Evolutionary conservation across 2,329 filamentous ascomycete genomes (phyloP).

Genomic region (Arachnomyces sp.): DNA sequence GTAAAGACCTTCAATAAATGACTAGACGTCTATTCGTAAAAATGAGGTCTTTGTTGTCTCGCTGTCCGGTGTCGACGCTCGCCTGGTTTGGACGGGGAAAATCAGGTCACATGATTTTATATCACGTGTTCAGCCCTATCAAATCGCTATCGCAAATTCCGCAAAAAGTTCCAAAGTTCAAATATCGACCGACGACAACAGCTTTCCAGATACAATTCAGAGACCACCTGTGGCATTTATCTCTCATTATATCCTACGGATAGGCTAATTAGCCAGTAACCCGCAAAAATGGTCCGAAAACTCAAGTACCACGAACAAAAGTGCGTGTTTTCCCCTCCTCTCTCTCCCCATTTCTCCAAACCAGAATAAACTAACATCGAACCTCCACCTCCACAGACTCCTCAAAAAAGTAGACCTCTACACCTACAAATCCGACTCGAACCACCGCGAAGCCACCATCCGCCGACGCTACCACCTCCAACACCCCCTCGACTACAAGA

Average conservation of each 20-base stretch:
- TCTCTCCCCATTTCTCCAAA: slow-evolving; percentile 1
- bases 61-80: too few species aligned
- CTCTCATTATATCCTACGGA: background rate
- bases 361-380: slow-evolving; percentile 6
- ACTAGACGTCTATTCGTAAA: too few species aligned
- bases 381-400: slow-evolving; percentile 41
- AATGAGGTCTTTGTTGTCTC: too few species aligned
- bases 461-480: slow-evolving; percentile 84
- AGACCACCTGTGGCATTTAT: background rate
- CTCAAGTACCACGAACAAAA: slow-evolving; percentile 96
- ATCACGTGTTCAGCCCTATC: too few species aligned
- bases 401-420: slow-evolving; percentile 88
- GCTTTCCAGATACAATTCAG: slow-evolving; percentile 1
- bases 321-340: slow-evolving; percentile 27
- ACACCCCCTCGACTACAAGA: slow-evolving; percentile 75
- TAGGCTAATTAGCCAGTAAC: background rate
- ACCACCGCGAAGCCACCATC: slow-evolving; percentile 73
- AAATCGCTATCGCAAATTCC: too few species aligned
- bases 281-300: slow-evolving; percentile 71
- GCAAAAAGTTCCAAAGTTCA: too few species aligned
- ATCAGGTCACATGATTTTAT: too few species aligned
- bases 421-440: slow-evolving; percentile 80
- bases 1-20: too few species aligned
- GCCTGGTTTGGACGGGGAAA: too few species aligned
- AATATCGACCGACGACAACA: slow-evolving; percentile 2